phyloP scores from a whole-genome alignment of 2,329 filamentous ascomycete species.

The Cladophialophora carrionii region DNA sequence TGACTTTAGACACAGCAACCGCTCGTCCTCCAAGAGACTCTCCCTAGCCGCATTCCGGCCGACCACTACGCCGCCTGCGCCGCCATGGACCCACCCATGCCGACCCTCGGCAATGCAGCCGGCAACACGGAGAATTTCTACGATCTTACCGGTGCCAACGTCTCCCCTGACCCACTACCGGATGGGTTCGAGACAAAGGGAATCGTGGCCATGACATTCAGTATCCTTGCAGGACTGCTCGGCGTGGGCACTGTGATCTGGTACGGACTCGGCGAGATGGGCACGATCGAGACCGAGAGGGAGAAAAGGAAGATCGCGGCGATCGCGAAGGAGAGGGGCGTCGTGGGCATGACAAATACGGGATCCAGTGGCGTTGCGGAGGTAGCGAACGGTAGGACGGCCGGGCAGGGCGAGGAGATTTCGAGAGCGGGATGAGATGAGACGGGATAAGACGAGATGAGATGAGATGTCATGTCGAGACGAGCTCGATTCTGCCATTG shows the following conservation, averaged over 20 bases:
- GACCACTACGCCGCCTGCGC: conserved; percentile 40
- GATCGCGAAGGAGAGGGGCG: conserved; percentile 5
- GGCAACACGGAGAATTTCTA: conserved; percentile 68
- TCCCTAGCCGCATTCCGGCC: conserved; percentile 43
- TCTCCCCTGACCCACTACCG: conserved; percentile 60
- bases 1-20: conserved; percentile 45
- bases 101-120: conserved; percentile 70
- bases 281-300: conserved; percentile 20
- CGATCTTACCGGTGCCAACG: conserved; percentile 66
- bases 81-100: conserved; percentile 50
- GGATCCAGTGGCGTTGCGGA: background rate
- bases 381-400: background rate
- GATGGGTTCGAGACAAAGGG: conserved; percentile 71
- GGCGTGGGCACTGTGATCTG: conserved; percentile 69
- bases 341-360: background rate
- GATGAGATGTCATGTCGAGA: background rate
- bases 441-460: background rate
- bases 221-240: conserved; percentile 67
- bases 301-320: conserved; percentile 8
- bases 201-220: conserved; percentile 75
- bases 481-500: too few relatives aligned
- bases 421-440: background rate
- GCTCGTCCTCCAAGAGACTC: conserved; percentile 61
- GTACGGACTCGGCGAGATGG: conserved; percentile 55
- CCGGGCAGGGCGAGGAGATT: background rate